These are phyloP conservation scores for Schizophyllum amplum DNA, from an alignment of 1,284 basidiomycete genomes.

Conservation along the genomic window DNA sequence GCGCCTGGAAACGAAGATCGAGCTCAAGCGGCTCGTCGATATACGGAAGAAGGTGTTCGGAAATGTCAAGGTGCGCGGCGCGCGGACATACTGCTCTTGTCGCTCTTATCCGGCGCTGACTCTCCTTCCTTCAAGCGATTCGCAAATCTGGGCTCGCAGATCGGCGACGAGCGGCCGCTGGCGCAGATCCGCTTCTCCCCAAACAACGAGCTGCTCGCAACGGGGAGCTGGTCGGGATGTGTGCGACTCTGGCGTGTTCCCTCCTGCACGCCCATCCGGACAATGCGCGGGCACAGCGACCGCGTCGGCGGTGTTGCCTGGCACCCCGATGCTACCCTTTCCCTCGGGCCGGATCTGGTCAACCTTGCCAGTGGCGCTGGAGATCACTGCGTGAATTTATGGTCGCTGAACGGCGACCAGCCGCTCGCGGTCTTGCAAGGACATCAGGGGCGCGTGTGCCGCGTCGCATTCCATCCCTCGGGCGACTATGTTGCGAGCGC, in stretches of 20 bases:
- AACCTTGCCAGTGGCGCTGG: constrained; percentile 92
- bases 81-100: not conserved
- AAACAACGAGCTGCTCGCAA: constrained; percentile 81
- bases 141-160: constrained; percentile 92
- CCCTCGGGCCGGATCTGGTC: constrained; percentile 57
- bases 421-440: constrained; percentile 82
- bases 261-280: constrained; percentile 68
- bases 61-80: constrained; percentile 72
- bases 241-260: constrained; percentile 96
- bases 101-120: not conserved
- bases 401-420: constrained; percentile 80
- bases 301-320: constrained; percentile 94
- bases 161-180: constrained; percentile 93
- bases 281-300: constrained; percentile 79
- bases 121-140: constrained; percentile 51
- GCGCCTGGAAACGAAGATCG: constrained; percentile 78
- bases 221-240: constrained; percentile 93
- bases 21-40: constrained; percentile 88
- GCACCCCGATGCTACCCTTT: constrained; percentile 92
- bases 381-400: constrained; percentile 81
- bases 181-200: constrained; percentile 94
- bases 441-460: constrained; percentile 85
- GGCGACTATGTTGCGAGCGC: constrained; percentile 91
- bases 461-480: constrained; percentile 94
- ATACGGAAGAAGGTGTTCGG: constrained; percentile 84